Percentiles rank a stretch among this genome's conserved stretches.
phyloP scores from a whole-genome alignment of 129 eudicot genomes.

The sunflower (Helianthus annuus) region HanXRQr2.0-SUNRISE NC_035433.2:113599177-113599676 shows the following conservation, averaged over 20 bases:
- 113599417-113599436: conserved; percentile 15
- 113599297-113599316: conserved; percentile 54
- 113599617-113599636: no score
- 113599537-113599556: background rate
- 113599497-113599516: background rate
- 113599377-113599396: conserved; percentile 89
- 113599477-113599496: conserved; percentile 7
- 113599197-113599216: conserved; percentile 85
- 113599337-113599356: conserved; percentile 78
- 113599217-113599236: conserved; percentile 56
- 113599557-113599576: background rate
- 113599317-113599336: conserved; percentile 90
- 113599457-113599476: conserved; percentile 10
- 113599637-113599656: no score
- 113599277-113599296: conserved; percentile 77
- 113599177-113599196: conserved; percentile 98
- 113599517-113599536: background rate
- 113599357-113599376: conserved; percentile 87
- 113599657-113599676: no score
- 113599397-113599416: conserved; percentile 55
- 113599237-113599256: conserved; percentile 72
- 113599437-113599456: conserved; percentile 12
- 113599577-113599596: no score
- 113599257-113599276: conserved; percentile 80
- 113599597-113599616: no score